Conservation (phyloP, 306 rosid genomes). For the Quercus bicolor region DNA sequence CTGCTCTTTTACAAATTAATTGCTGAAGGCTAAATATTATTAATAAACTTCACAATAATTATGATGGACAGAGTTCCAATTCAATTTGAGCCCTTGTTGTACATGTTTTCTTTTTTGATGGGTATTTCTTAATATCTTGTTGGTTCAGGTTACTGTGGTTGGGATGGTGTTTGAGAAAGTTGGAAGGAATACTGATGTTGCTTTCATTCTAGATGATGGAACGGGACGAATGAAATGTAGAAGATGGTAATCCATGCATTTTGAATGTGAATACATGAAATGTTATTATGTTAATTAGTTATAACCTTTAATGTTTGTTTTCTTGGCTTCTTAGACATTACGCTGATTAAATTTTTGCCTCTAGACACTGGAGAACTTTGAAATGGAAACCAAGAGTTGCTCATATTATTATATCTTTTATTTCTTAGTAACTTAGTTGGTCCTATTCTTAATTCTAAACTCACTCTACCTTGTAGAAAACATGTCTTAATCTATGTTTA, state of each 20-base stretch:
- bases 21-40: background rate
- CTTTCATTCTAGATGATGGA: slow-evolving; percentile 72
- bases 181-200: slow-evolving; percentile 72
- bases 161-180: slow-evolving; percentile 73
- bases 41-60: no score
- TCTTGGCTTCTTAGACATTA: background rate
- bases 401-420: background rate
- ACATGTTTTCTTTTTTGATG: background rate
- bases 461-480: background rate
- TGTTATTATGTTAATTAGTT: background rate
- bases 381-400: background rate
- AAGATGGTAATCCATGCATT: slow-evolving; percentile 66
- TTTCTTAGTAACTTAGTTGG: background rate
- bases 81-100: background rate
- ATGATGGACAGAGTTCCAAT: no score
- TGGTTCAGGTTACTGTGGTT: slow-evolving; percentile 42
- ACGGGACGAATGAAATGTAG: slow-evolving; percentile 75
- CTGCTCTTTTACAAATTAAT: no score
- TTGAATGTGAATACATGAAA: background rate
- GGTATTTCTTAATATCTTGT: background rate
- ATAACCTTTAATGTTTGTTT: background rate
- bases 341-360: background rate
- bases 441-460: background rate
- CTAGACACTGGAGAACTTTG: background rate
- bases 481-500: slow-evolving; percentile 1